Evolutionary conservation across 1,139 yeast species (phyloP).

Genomic region (Wickerhamomyces sp.): DNA sequence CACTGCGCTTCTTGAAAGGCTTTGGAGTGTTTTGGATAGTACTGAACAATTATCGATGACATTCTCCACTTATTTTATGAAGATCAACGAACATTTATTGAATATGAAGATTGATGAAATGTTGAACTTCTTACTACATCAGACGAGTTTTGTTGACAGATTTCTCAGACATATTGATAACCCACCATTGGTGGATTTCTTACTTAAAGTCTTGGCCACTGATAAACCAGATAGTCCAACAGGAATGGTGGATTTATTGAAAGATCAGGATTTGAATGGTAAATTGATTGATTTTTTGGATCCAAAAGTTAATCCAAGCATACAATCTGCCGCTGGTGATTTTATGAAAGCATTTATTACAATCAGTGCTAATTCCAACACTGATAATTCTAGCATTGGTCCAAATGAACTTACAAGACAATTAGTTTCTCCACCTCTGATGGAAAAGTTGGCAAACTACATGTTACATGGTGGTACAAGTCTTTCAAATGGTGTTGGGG

Average conservation of each 20-base stretch:
- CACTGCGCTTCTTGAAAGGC: conserved; percentile 52
- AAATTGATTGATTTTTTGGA: conserved; percentile 48
- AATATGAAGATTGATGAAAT: conserved; percentile 89
- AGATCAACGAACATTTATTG: conserved; percentile 85
- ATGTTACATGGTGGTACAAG: conserved; percentile 94
- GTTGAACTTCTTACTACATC: conserved; percentile 51
- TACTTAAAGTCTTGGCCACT: conserved; percentile 55
- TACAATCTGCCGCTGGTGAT: conserved; percentile 93
- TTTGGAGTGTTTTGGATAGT: conserved; percentile 77
- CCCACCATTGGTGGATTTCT: conserved; percentile 74
- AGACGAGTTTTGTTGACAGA: conserved; percentile 47
- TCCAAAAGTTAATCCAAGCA: conserved; percentile 51
- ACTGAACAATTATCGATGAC: conserved; percentile 63
- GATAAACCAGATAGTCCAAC: conserved; percentile 63
- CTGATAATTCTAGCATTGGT: conserved; percentile 82
- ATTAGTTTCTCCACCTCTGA: conserved; percentile 70
- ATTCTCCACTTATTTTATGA: conserved; percentile 85
- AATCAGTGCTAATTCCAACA: conserved; percentile 84
- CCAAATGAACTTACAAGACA: conserved; percentile 94
- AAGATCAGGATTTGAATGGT: conserved; percentile 45
- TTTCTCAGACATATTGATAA: conserved; percentile 52
- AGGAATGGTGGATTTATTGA: conserved; percentile 50
- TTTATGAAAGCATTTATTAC: conserved; percentile 90
- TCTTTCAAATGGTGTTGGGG: conserved; percentile 92
- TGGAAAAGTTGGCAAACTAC: conserved; percentile 59